phyloP scores from a whole-genome alignment of 805 yeast species.

The Wickerhamomyces mucosus region DNA sequence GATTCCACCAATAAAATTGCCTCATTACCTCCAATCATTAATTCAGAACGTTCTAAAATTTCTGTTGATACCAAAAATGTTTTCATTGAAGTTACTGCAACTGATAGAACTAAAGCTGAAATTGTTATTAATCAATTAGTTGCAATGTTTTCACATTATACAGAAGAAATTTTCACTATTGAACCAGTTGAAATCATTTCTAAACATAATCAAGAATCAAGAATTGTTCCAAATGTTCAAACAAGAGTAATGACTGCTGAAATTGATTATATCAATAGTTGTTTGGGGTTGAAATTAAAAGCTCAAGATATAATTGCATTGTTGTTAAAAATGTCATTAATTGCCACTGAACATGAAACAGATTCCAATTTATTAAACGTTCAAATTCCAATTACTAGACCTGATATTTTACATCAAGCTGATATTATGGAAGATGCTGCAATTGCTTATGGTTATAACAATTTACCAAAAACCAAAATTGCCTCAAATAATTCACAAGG shows the following conservation, averaged over 20 bases:
- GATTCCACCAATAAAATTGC: slow-evolving; percentile 72
- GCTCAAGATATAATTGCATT: slow-evolving; percentile 60
- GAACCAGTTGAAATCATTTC: slow-evolving; percentile 87
- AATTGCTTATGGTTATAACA: slow-evolving; percentile 90
- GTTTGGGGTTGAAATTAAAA: slow-evolving; percentile 73
- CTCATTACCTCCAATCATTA: slow-evolving; percentile 95
- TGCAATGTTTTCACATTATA: slow-evolving; percentile 92
- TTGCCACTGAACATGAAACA: slow-evolving; percentile 41
- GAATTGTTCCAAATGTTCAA: slow-evolving; percentile 64
- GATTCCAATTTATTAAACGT: slow-evolving; percentile 33
- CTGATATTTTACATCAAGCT: slow-evolving; percentile 93
- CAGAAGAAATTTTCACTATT: slow-evolving; percentile 68
- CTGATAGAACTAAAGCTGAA: slow-evolving; percentile 90
- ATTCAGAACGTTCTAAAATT: slow-evolving; percentile 85
- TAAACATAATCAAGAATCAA: slow-evolving; percentile 65
- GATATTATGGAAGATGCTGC: slow-evolving; percentile 99
- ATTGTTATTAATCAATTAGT: slow-evolving; percentile 86
- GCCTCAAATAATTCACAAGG: slow-evolving; percentile 66
- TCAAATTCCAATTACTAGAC: slow-evolving; percentile 86
- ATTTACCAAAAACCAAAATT: slow-evolving; percentile 70
- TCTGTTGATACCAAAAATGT: slow-evolving; percentile 77
- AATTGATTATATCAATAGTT: slow-evolving; percentile 78
- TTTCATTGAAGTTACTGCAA: slow-evolving; percentile 89
- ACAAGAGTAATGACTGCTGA: slow-evolving; percentile 69
- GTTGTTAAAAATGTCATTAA: slow-evolving; percentile 73